A percentile compares a stretch with the other conserved stretches of the same genome.
Conservation (phyloP, 768 basidiomycete species). For the Calocybe indica region DNA sequence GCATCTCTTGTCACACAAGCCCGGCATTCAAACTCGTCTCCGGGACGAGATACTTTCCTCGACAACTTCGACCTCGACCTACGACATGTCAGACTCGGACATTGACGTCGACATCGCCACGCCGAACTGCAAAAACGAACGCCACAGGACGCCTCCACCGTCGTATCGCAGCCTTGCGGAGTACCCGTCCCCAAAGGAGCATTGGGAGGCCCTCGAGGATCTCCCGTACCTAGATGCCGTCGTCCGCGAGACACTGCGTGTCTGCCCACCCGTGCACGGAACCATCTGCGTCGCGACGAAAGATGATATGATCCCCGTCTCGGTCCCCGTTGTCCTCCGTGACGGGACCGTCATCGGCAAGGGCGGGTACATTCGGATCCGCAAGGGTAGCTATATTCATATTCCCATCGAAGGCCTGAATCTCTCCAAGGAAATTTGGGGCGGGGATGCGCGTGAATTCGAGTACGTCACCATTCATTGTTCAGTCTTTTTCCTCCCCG, state of each 20-base stretch:
- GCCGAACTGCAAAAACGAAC: slow-evolving; percentile 6
- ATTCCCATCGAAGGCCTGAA: slow-evolving; percentile 55
- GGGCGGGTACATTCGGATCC: slow-evolving; percentile 34
- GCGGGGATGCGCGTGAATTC: slow-evolving; percentile 44
- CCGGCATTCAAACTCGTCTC: slow-evolving; percentile 48
- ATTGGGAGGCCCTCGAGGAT: slow-evolving; percentile 29
- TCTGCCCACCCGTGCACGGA: slow-evolving; percentile 51
- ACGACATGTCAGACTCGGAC: slow-evolving; percentile 14
- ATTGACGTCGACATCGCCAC: slow-evolving; percentile 5
- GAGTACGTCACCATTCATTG: slow-evolving; percentile 31
- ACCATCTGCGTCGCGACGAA: slow-evolving; percentile 50
- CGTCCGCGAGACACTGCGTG: slow-evolving; percentile 48
- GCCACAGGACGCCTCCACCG: slow-evolving; percentile 4
- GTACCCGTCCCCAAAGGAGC: slow-evolving; percentile 12
- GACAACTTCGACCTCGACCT: slow-evolving; percentile 7
- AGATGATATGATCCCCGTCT: slow-evolving; percentile 51
- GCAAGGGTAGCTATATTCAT: slow-evolving; percentile 51
- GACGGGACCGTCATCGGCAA: slow-evolving; percentile 32
- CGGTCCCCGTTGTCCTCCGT: slow-evolving; percentile 33
- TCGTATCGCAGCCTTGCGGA: slow-evolving; percentile 4
- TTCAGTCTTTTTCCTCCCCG: background rate
- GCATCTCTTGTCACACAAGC: slow-evolving; percentile 47
- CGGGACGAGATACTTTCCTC: slow-evolving; percentile 39
- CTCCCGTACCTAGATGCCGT: slow-evolving; percentile 53
- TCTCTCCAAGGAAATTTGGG: slow-evolving; percentile 47